phyloP scores from a whole-genome alignment of 352 stramenopile species.

The Globisporangium spinosum region DNA sequence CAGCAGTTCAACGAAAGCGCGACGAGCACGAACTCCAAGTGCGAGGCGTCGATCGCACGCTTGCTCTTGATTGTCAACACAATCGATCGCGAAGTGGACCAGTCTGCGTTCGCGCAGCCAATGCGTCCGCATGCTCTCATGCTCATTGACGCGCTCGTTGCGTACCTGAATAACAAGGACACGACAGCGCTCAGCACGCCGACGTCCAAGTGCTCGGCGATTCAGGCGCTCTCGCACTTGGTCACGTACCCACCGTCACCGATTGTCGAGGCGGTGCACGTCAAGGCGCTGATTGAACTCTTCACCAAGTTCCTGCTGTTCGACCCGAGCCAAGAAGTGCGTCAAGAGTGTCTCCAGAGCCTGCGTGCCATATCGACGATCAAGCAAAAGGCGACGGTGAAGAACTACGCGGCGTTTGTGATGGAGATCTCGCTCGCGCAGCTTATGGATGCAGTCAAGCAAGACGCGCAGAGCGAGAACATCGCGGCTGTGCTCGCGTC shows the following conservation, averaged over 20 bases:
- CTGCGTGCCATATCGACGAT: conserved; percentile 76
- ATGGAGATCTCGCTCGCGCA: conserved; percentile 71
- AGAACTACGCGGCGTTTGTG: conserved; percentile 65
- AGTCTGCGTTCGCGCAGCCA: conserved; percentile 59
- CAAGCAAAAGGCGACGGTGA: conserved; percentile 39
- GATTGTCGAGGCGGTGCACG: conserved; percentile 54
- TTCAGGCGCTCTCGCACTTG: conserved; percentile 68
- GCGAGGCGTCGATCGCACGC: conserved; percentile 61
- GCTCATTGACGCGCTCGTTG: conserved; percentile 57
- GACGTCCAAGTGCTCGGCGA: conserved; percentile 56
- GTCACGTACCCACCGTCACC: conserved; percentile 78
- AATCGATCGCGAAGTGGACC: conserved; percentile 81
- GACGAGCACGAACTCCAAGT: conserved; percentile 46
- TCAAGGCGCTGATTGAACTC: conserved; percentile 69
- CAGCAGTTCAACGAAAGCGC: conserved; percentile 53
- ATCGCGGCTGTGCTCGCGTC: conserved; percentile 42
- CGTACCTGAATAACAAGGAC: conserved; percentile 42
- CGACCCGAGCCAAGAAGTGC: conserved; percentile 60
- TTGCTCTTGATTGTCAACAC: conserved; percentile 74
- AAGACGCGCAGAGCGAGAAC: conserved; percentile 20
- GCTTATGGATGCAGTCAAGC: conserved; percentile 59
- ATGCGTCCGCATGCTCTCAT: conserved; percentile 66
- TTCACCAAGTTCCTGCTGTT: conserved; percentile 71
- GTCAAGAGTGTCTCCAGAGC: conserved; percentile 57
- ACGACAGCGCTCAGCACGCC: conserved; percentile 23